phyloP scores from a whole-genome alignment of 192 early-diverging fungal genomes.

The Pilaira anomala region DNA sequence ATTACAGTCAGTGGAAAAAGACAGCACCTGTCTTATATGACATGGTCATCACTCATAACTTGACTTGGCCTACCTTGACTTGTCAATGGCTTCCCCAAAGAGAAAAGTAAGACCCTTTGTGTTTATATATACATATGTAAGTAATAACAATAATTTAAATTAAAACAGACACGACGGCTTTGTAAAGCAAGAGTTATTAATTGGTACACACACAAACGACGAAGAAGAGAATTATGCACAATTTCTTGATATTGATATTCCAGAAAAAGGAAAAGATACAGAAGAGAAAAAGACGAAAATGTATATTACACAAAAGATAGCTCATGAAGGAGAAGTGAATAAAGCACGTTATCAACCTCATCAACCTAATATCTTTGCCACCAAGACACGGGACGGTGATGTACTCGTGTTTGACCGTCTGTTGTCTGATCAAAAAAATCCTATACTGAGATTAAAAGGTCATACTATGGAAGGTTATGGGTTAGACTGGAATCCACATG shows the following conservation, averaged over 20 bases:
- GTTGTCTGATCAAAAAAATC: conserved; percentile 62
- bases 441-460: conserved; percentile 81
- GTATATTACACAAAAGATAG: conserved; percentile 88
- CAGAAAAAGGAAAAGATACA: conserved; percentile 62
- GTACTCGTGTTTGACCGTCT: conserved; percentile 95
- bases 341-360: conserved; percentile 94
- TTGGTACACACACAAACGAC: conserved; percentile 96
- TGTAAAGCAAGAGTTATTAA: conserved; percentile 79
- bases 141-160: neutral
- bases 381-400: conserved; percentile 84
- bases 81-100: conserved; percentile 95
- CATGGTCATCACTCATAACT: conserved; percentile 91
- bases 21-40: conserved; percentile 98
- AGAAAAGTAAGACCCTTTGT: conserved; percentile 67
- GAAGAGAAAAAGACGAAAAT: conserved; percentile 53
- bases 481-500: conserved; percentile 83
- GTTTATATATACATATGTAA: neutral
- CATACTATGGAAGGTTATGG: conserved; percentile 95
- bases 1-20: conserved; percentile 99
- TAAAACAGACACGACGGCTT: conserved; percentile 77
- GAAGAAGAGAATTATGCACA: conserved; percentile 93
- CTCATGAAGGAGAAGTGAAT: conserved; percentile 97
- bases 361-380: conserved; percentile 94
- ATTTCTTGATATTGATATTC: conserved; percentile 76
- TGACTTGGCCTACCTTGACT: conserved; percentile 98